Evolutionary conservation across 2,329 filamentous ascomycete species (phyloP).

Genomic region (Raffaelea albimanens): DNA sequence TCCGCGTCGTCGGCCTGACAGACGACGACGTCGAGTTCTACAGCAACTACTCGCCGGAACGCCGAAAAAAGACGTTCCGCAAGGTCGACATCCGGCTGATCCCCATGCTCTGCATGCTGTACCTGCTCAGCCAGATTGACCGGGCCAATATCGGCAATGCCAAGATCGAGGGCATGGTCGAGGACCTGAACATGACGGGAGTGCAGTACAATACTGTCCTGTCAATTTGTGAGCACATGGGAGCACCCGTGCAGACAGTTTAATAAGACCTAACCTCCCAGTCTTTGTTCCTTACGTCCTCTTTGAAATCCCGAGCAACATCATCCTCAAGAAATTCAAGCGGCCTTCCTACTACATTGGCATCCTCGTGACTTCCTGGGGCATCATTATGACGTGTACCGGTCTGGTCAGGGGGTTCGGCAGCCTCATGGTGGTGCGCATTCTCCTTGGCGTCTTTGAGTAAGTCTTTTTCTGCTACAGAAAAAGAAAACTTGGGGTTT

Average conservation of each 20-base stretch:
- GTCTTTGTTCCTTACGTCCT: neutral
- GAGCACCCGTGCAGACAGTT: too few species aligned
- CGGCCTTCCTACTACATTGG: neutral
- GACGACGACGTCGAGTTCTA: neutral
- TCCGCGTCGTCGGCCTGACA: neutral
- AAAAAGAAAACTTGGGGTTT: too few species aligned
- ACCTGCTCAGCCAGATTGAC: neutral
- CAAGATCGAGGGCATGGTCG: neutral
- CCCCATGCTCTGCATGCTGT: neutral
- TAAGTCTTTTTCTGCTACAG: neutral
- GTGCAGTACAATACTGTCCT: neutral
- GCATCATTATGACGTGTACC: constrained; percentile 18
- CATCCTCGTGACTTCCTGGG: neutral
- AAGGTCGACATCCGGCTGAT: neutral
- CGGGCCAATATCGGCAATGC: neutral
- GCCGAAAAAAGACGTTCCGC: neutral
- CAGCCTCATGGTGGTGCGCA: constrained; percentile 18
- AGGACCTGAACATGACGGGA: neutral
- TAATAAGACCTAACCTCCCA: neutral
- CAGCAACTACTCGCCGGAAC: neutral
- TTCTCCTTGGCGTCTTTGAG: constrained; percentile 23
- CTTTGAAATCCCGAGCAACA: neutral
- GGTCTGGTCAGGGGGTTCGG: constrained; percentile 20
- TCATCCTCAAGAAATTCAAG: neutral
- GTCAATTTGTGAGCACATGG: neutral